Evolutionary conservation across 352 stramenopile genomes (phyloP), one percentile per base, ranked within the genome.

Genomic region (Globisporangium orthogonon): DNA sequence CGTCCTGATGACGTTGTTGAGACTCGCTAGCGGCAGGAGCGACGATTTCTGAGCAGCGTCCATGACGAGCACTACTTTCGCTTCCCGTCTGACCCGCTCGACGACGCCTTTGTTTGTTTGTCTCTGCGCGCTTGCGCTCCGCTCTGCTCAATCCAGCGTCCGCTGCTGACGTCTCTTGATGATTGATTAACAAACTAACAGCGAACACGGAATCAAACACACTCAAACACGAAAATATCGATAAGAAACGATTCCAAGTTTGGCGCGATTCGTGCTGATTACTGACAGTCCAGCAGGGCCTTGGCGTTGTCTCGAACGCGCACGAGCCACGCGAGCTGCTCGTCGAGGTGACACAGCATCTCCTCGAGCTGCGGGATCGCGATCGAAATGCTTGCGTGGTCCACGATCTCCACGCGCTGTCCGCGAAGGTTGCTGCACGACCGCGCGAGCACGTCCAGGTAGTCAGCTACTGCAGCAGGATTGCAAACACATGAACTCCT

Each of bases 311-410:
- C 74, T 43, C 83, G 80, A 31, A 86, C 68, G 7, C 83, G 78
- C 43, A 84, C 73, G 49, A 93, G 67, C 70, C 71, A 82, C 48
- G 67, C 69, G 33, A 87, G 71, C 40, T 88, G 80, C 39, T 82
- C 70, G 47, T 91, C 78, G 0, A 90, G 55, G 45, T 83, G 80
- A 17, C 62, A 63, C 28, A 91, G 59, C 69, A 94, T 91, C 58
- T 94, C 83, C 50, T 94, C 83, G 2, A 94, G 50, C 50, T 88
- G 81, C 46, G 83, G 78, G 49, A 94, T 87, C 47, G 81, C 68
- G 30, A 91, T 56, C 1, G 76, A 76, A 15, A 83, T 68, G 52
- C 71, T 87, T 44, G 77, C 68, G 52, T 94, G 82, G 49, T 91
- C 76, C 11, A 84, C 67, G 59, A 94, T 91, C 52, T 94, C 85